Conservation (phyloP, 1,139 yeast species). For the Yamadazyma conglobata region DNA sequence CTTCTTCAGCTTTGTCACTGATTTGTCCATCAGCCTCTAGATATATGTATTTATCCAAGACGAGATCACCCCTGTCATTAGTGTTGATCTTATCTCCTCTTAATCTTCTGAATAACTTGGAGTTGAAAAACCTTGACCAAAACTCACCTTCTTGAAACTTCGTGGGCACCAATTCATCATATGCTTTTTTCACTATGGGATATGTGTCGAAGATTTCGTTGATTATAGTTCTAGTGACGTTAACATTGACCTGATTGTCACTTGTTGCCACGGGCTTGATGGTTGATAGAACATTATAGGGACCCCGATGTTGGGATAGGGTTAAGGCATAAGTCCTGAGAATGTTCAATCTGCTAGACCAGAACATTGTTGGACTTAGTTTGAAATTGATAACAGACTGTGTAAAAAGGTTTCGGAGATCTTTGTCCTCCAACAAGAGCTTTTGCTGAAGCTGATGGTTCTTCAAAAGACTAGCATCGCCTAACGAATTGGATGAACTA, state of each 20-base stretch:
- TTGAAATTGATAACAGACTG: constrained; percentile 84
- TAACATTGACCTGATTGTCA: constrained; percentile 87
- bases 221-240: constrained; percentile 86
- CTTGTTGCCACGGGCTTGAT: constrained; percentile 90
- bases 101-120: constrained; percentile 78
- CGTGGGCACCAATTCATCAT: constrained; percentile 79
- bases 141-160: constrained; percentile 84
- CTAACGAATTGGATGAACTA: constrained; percentile 23
- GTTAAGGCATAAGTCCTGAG: constrained; percentile 84
- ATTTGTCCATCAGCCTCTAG: constrained; percentile 38
- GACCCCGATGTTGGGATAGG: constrained; percentile 82
- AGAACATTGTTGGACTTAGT: constrained; percentile 76
- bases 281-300: constrained; percentile 89
- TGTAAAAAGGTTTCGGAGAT: constrained; percentile 72
- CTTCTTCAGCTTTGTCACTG: constrained; percentile 18
- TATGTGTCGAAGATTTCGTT: constrained; percentile 89
- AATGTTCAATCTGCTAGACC: constrained; percentile 80
- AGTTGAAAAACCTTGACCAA: constrained; percentile 95
- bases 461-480: constrained; percentile 48
- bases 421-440: constrained; percentile 64
- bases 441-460: constrained; percentile 79
- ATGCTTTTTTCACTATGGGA: constrained; percentile 89
- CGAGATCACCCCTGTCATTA: constrained; percentile 77
- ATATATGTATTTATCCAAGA: constrained; percentile 78
- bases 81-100: constrained; percentile 83